Percentiles rank a stretch among this genome's conserved stretches.
These are phyloP conservation scores for Alloascoidea africana DNA, from an alignment of 805 yeast species.

Conservation along the genomic window DNA sequence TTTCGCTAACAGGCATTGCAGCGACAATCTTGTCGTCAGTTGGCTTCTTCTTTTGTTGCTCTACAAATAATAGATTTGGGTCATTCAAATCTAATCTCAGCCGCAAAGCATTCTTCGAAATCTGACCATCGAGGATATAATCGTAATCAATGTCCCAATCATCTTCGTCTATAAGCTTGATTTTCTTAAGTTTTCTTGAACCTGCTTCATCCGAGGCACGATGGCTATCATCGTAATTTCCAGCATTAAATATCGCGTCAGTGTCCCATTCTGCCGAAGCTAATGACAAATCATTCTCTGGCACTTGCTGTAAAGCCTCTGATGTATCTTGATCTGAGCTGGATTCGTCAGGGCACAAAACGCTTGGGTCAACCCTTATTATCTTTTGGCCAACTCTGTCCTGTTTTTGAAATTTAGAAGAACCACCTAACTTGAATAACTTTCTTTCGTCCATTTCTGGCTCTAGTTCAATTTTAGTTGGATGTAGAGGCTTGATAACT, in stretches of 20 bases:
- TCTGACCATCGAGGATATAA: slow-evolving; percentile 53
- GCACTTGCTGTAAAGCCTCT: not conserved
- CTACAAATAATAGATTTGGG: slow-evolving; percentile 56
- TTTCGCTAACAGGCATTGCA: slow-evolving; percentile 36
- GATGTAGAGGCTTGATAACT: slow-evolving; percentile 24
- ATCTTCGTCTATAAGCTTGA: slow-evolving; percentile 11
- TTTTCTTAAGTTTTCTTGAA: slow-evolving; percentile 2
- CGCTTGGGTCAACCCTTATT: not conserved
- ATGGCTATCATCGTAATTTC: slow-evolving; percentile 20
- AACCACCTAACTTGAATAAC: slow-evolving; percentile 24
- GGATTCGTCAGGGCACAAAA: not conserved
- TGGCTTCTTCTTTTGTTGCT: slow-evolving; percentile 17
- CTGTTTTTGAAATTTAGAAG: not conserved
- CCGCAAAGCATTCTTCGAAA: slow-evolving; percentile 11
- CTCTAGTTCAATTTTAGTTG: slow-evolving; percentile 45
- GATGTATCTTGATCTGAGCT: slow-evolving; percentile 9
- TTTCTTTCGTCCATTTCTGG: slow-evolving; percentile 45
- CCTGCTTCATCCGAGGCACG: slow-evolving; percentile 2
- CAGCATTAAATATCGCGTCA: slow-evolving; percentile 31
- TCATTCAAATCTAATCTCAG: slow-evolving; percentile 75
- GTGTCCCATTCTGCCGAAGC: slow-evolving; percentile 76
- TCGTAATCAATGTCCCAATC: slow-evolving; percentile 31
- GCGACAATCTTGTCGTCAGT: slow-evolving; percentile 16
- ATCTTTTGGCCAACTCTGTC: slow-evolving; percentile 1
- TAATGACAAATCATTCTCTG: slow-evolving; percentile 23